These are phyloP conservation scores for Calonectria fujianensis DNA, from an alignment of 2,329 filamentous ascomycete species.

Conservation along the genomic window DNA sequence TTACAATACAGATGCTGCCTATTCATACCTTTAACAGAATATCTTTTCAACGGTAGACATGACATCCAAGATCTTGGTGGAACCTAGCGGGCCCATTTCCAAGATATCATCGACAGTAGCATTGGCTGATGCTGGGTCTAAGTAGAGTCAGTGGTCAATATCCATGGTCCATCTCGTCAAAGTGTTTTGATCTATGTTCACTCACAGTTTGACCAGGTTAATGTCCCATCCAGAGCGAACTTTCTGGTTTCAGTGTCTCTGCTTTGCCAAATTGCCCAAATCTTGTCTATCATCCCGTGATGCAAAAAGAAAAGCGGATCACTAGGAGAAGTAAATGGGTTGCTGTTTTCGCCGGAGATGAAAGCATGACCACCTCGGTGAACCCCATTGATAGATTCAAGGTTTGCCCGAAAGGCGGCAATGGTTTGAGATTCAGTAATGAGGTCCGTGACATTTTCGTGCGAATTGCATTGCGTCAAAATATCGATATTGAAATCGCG, in stretches of 20 bases:
- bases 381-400: too few relatives aligned
- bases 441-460: neutral
- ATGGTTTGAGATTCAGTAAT: neutral
- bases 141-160: too few relatives aligned
- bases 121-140: neutral
- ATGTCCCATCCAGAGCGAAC: neutral
- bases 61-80: neutral
- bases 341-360: neutral
- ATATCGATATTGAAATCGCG: neutral
- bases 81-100: neutral
- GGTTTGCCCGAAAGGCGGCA: neutral
- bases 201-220: neutral
- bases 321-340: neutral
- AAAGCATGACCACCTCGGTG: neutral
- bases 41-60: neutral
- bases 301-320: neutral
- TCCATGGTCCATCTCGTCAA: too few relatives aligned
- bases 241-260: neutral
- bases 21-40: neutral
- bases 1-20: too few relatives aligned
- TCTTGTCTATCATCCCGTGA: neutral
- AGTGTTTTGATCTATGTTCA: neutral
- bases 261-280: neutral
- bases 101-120: constrained; percentile 1
- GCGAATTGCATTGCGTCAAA: neutral